Base-by-base conservation (phyloP, 148 eudicot genomes). In the Selenicereus undatus region DNA sequence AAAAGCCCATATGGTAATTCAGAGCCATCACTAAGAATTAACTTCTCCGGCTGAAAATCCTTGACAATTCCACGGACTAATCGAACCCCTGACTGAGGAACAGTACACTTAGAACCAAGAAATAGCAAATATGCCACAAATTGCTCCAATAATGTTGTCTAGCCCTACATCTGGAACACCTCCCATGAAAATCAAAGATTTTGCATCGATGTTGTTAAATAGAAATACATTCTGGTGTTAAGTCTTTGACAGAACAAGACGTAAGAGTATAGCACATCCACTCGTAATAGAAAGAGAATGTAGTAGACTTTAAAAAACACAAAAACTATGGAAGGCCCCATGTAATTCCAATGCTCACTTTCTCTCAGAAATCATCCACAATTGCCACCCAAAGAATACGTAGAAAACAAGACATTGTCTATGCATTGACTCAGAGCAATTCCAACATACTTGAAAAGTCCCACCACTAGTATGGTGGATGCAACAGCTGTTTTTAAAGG, bases 61-160 rank as follows among this genome's bases (percentile, higher is more conserved):
- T 94, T 97, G 60, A 97, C 99, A 48, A 92, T 78, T 81, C 98
- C 98, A 76, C 89, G 93, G 72, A 97, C 99, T 76, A 94, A 93
- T 79, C 83, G 93, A 85, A 97, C 98, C 84, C 99, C 99, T 89
- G 98, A 89, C 99, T 96, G 93, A 80, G 87, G 83, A 85, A 86
- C 50, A 43, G 83, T 84, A 78, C 73, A 72, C 73, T 80, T 51
- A 69, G 75, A n/a, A 74, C 17, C 62, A 66, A 72, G 82, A 21
- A 32, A 65, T 4, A 22, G 62, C 45, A n/a, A n/a, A 74, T 35
- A 32, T 22, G 18, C 56, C 10, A 56, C 42, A 29, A 75, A 69
- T 43, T 39, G 26, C 39, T 65, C 50, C 76, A 72, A 32, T 29
- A 50, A 66, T 18, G 64, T n/a, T n/a, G n/a, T 66, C 69, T 65